Evolutionary conservation across 345 rosid species (phyloP).

Genomic region (Balakata baccata): DNA sequence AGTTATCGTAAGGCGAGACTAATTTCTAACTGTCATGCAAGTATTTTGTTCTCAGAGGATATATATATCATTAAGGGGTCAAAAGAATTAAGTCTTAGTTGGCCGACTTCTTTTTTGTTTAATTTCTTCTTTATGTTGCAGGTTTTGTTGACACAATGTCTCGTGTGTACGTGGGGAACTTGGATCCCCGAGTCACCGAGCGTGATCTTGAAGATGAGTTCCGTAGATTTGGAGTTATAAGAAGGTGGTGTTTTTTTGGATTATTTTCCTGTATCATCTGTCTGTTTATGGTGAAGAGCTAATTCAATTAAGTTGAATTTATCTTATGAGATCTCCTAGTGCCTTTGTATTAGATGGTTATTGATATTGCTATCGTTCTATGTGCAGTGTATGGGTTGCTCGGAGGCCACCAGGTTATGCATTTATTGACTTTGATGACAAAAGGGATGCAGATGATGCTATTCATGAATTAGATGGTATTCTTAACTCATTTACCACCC

Average conservation of each 20-base stretch:
- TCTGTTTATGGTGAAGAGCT: background rate
- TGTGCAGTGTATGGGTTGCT: constrained; percentile 87
- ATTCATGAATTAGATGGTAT: constrained; percentile 78
- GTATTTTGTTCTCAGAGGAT: background rate
- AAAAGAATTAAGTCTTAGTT: constrained; percentile 2
- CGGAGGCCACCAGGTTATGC: constrained; percentile 97
- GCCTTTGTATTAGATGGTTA: background rate
- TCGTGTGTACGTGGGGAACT: constrained; percentile 38
- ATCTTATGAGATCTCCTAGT: background rate
- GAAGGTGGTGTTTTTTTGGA: background rate
- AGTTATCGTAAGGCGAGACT: background rate
- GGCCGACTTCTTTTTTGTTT: background rate
- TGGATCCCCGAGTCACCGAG: constrained; percentile 35
- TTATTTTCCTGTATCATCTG: background rate
- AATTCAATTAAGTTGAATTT: too few species aligned
- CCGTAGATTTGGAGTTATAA: constrained; percentile 31
- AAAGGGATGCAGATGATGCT: constrained; percentile 80
- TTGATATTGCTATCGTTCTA: background rate
- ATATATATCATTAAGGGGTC: too few species aligned
- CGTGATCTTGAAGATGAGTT: constrained; percentile 39
- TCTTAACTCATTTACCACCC: background rate
- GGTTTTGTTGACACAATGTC: constrained; percentile 24
- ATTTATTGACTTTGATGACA: constrained; percentile 77
- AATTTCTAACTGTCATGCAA: background rate
- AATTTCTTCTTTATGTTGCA: background rate